Evolutionary conservation across 1,139 yeast species (phyloP).

Genomic region (Yamadazyma sp.): DNA sequence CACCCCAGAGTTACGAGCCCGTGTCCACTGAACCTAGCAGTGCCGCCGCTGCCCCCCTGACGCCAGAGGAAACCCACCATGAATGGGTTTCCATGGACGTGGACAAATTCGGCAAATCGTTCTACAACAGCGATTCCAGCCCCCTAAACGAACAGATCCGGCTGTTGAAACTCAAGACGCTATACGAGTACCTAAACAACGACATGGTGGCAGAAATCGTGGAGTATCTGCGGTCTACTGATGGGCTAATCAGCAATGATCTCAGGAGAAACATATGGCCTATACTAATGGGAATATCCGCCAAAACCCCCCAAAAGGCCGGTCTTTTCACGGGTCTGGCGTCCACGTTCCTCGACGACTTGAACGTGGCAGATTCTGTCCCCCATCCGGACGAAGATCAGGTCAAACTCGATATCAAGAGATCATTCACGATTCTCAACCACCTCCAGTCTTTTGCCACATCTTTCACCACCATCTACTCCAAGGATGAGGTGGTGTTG

Average conservation of each 20-base stretch:
- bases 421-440: conserved; percentile 57
- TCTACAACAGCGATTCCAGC: conserved; percentile 40
- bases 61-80: conserved; percentile 19
- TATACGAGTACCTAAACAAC: conserved; percentile 36
- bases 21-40: too few relatives aligned
- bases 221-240: conserved; percentile 42
- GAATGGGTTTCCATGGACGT: conserved; percentile 55
- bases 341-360: conserved; percentile 12
- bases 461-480: conserved; percentile 36
- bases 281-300: conserved; percentile 22
- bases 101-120: conserved; percentile 47
- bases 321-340: conserved; percentile 1
- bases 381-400: conserved; percentile 76
- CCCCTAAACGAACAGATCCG: conserved; percentile 43
- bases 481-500: conserved; percentile 31
- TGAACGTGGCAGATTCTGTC: conserved; percentile 31
- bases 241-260: conserved; percentile 47
- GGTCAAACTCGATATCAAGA: conserved; percentile 69
- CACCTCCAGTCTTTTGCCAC: conserved; percentile 23
- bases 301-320: conserved; percentile 12
- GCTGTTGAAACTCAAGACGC: conserved; percentile 38
- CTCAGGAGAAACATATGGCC: conserved; percentile 53
- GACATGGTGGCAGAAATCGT: conserved; percentile 28
- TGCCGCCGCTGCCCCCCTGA: neutral
- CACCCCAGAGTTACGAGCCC: too few relatives aligned